Conservation (phyloP, 495 filamentous ascomycete species). For the Aspergillus coremiiformis region DNA sequence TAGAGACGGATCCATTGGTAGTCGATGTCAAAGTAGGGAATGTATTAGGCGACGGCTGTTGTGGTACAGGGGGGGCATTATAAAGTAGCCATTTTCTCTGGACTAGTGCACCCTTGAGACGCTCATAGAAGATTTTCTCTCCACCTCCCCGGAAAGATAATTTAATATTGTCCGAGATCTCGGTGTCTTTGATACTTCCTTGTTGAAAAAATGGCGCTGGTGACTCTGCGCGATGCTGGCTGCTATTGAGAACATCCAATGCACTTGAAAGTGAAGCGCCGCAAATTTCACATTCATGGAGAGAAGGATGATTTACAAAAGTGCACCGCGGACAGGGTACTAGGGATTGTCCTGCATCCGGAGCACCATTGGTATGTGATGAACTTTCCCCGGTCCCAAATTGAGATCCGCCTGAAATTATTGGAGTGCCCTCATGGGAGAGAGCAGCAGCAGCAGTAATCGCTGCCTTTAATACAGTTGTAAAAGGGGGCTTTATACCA, state of each 20-base stretch:
- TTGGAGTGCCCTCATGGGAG: slow-evolving; percentile 37
- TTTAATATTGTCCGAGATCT: slow-evolving; percentile 71
- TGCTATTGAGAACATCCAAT: slow-evolving; percentile 15
- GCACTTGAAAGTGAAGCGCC: slow-evolving; percentile 56
- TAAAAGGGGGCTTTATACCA: slow-evolving; percentile 83
- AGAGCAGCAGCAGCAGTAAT: slow-evolving; percentile 62
- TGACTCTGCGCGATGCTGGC: slow-evolving; percentile 54
- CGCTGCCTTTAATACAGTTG: slow-evolving; percentile 74
- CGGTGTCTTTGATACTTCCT: slow-evolving; percentile 35
- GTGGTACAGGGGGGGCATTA: slow-evolving; percentile 83
- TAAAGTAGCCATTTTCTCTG: slow-evolving; percentile 96
- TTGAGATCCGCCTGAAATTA: slow-evolving; percentile 14
- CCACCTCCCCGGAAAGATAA: slow-evolving; percentile 86
- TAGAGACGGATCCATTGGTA: slow-evolving; percentile 16
- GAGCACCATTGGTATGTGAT: slow-evolving; percentile 5
- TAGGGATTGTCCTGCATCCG: background rate
- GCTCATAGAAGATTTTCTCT: slow-evolving; percentile 82
- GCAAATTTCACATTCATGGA: slow-evolving; percentile 85
- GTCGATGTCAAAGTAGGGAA: slow-evolving; percentile 13
- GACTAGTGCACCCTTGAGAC: slow-evolving; percentile 76
- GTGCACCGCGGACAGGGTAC: slow-evolving; percentile 77
- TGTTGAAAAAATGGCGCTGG: slow-evolving; percentile 60
- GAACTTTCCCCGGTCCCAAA: slow-evolving; percentile 3
- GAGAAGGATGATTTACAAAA: slow-evolving; percentile 84
- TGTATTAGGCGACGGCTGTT: slow-evolving; percentile 40